phyloP scores from a whole-genome alignment of 2,329 filamentous ascomycete genomes.

The Sarocladium strictum region DNA sequence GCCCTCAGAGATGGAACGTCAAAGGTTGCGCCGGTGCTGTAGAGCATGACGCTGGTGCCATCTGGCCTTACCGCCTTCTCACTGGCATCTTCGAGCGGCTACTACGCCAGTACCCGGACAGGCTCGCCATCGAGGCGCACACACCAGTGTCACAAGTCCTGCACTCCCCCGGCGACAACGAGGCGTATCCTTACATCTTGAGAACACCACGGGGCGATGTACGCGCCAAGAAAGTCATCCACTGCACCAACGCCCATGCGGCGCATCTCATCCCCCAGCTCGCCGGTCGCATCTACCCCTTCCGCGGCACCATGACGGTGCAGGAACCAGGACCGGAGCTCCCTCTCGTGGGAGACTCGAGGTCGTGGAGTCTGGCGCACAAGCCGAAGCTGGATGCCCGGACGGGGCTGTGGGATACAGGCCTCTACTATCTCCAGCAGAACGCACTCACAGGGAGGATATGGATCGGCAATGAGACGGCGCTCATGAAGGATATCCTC shows the following conservation, averaged over 20 bases:
- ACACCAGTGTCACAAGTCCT: conserved; percentile 24
- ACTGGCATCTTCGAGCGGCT: conserved; percentile 33
- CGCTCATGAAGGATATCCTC: conserved; percentile 30
- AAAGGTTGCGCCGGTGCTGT: conserved; percentile 27
- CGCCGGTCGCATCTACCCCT: conserved; percentile 33
- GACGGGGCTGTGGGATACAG: conserved; percentile 31
- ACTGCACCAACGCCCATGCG: conserved; percentile 50
- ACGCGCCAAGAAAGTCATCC: conserved; percentile 41
- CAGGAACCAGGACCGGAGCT: conserved; percentile 32
- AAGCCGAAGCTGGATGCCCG: conserved; percentile 37
- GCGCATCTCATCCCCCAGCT: conserved; percentile 43
- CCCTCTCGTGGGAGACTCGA: conserved; percentile 18
- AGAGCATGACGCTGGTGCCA: conserved; percentile 34
- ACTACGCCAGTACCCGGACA: conserved; percentile 20
- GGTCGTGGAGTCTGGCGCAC: conserved; percentile 42
- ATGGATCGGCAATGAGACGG: conserved; percentile 46
- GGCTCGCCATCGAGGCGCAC: conserved; percentile 29
- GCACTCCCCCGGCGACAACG: conserved; percentile 8
- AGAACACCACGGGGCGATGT: conserved; percentile 39
- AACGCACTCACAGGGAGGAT: conserved; percentile 30
- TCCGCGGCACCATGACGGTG: conserved; percentile 41
- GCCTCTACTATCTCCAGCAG: conserved; percentile 20
- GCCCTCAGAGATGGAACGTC: conserved; percentile 19
- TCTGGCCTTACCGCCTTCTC: conserved; percentile 44
- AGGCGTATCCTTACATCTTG: conserved; percentile 30